Percentiles rank a stretch among this genome's conserved stretches.
Evolutionary conservation across 192 early-diverging fungal species (phyloP).

Genomic region (Gryganskiella cystojenkinii): DNA sequence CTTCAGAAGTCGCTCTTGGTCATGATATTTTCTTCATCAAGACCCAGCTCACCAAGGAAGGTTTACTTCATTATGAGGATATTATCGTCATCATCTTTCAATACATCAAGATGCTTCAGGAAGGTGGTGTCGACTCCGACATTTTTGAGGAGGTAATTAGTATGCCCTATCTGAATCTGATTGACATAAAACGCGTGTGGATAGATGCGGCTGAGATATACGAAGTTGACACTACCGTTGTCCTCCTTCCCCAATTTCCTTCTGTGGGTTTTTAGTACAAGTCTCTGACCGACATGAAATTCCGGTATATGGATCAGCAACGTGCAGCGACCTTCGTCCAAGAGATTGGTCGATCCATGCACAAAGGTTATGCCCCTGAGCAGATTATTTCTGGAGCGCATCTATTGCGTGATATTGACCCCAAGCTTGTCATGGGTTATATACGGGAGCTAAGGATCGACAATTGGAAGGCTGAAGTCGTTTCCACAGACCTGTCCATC

Average conservation of each 20-base stretch:
- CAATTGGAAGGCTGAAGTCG: conserved; percentile 57
- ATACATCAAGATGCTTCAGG: conserved; percentile 85
- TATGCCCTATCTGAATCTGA: too few relatives aligned
- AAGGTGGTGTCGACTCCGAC: conserved; percentile 75
- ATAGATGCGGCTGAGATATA: too few relatives aligned
- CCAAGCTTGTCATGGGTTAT: conserved; percentile 72
- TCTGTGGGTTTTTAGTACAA: too few relatives aligned
- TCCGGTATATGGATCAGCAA: too few relatives aligned
- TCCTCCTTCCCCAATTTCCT: too few relatives aligned
- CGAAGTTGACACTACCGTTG: too few relatives aligned
- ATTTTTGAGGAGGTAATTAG: conserved; percentile 85
- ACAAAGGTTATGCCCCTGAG: too few relatives aligned
- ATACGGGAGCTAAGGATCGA: conserved; percentile 69
- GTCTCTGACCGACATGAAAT: too few relatives aligned
- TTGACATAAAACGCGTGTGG: too few relatives aligned
- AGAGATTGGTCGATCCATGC: too few relatives aligned
- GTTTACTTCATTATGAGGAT: conserved; percentile 79
- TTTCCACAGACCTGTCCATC: conserved; percentile 4
- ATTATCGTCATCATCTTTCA: conserved; percentile 86
- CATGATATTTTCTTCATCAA: conserved; percentile 81
- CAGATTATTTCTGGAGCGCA: too few relatives aligned
- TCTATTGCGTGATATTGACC: conserved; percentile 67
- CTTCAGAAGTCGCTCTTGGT: conserved; percentile 42
- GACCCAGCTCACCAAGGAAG: conserved; percentile 80
- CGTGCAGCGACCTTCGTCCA: too few relatives aligned